Evolutionary conservation across 805 yeast species (phyloP).

Genomic region (Saccharomycopsis sp.): DNA sequence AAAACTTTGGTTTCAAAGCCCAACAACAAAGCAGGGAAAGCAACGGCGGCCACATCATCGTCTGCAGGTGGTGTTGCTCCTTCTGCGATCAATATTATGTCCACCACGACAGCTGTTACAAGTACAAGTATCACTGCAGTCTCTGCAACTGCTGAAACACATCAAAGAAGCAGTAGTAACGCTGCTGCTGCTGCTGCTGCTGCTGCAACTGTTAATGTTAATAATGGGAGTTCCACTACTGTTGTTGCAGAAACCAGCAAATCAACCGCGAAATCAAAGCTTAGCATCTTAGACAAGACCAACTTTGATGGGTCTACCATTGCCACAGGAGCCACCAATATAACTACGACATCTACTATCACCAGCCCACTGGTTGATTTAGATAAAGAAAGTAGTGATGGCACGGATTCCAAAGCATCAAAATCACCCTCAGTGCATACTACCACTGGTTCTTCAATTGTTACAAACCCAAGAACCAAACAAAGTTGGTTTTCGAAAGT

Average conservation of each 20-base stretch:
- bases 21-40: conserved; percentile 2
- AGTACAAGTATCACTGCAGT: neutral
- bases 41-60: conserved; percentile 11
- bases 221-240: no score
- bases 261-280: conserved; percentile 2
- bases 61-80: no score
- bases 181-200: conserved; percentile 7
- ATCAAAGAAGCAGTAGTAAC: no score
- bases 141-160: conserved; percentile 2
- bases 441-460: conserved; percentile 13
- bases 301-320: no score
- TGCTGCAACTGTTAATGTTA: conserved; percentile 3
- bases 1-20: conserved; percentile 8
- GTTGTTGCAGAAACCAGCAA: no score
- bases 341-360: conserved; percentile 3
- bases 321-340: no score
- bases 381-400: conserved; percentile 4
- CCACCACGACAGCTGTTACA: conserved; percentile 2
- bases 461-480: conserved; percentile 21
- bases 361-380: conserved; percentile 1
- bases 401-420: conserved; percentile 12
- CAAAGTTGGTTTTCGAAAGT: conserved; percentile 34
- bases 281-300: neutral
- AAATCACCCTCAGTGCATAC: conserved; percentile 18
- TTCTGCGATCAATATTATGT: no score